Base-by-base conservation (phyloP, 1,284 basidiomycete species). In the Heimioporus punctisporus region DNA sequence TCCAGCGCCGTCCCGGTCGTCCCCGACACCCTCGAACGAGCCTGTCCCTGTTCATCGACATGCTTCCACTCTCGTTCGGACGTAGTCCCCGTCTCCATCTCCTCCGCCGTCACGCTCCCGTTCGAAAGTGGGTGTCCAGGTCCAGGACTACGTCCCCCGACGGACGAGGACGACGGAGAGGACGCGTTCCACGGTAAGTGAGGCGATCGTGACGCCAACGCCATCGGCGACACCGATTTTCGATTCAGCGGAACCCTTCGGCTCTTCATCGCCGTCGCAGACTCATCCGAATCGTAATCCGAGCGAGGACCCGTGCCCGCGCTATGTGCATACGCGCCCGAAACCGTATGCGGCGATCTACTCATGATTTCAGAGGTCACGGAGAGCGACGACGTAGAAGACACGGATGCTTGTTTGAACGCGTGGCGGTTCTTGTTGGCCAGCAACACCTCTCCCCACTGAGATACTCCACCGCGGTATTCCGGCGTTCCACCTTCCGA, bases 151-250 rank as follows among this genome's bases (percentile, higher is more conserved):
- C 45, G 49, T 49, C 48, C 45, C 4, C 39, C 47, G n/a, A n/a
- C n/a, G n/a, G n/a, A n/a, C n/a, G n/a, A n/a, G n/a, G n/a, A n/a
- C n/a, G n/a, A n/a, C n/a, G n/a, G n/a, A n/a, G 56, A 49, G 6
- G 54, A 40, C 26, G 54, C 25, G 17, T 64, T 68, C 63, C 64
- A 61, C 48, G 59, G 59, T 15, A 56, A 50, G 23, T 37, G 65
- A 19, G 55, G 64, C 45, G 61, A 64, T 50, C 78, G 75, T 57
- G 77, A 82, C 17, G 71, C 73, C 40, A 83, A 76, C n/a, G 86
- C 85, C 84, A 90, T 86, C 2, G 88, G 87, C 6, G 88, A 90
- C 9, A 88, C 67, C 11, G 85, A 82, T 57, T 78, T 77, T n/a
- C 86, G 81, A 63, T 86, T 86, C 28, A 92, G 63, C 24, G 81